These are phyloP conservation scores for Sphagnum tenellum DNA, from an alignment of 225 moss, liverwort and hornwort genomes.

Conservation along the genomic window DNA sequence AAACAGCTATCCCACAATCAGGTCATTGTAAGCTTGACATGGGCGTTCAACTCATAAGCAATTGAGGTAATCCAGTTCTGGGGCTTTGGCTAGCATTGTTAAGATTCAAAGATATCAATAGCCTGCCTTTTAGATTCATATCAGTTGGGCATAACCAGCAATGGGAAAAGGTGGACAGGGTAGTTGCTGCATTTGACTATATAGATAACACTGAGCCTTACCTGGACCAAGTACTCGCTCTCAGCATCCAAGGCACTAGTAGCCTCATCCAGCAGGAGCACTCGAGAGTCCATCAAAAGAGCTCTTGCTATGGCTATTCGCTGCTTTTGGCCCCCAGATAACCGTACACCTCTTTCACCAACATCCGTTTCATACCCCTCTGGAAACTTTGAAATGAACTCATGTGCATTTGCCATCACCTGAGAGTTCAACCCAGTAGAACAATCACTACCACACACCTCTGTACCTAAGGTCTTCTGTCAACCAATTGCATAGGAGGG, in stretches of 20 bases:
- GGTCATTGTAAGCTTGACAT: too few species aligned
- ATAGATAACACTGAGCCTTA: slow-evolving; percentile 3
- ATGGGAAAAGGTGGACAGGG: too few species aligned
- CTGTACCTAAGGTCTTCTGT: too few species aligned
- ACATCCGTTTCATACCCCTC: slow-evolving; percentile 72
- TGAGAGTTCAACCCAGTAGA: slow-evolving; percentile 3
- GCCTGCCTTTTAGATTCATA: neutral
- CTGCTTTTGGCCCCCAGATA: slow-evolving; percentile 94
- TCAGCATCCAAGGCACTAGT: slow-evolving; percentile 92
- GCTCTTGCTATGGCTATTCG: slow-evolving; percentile 88
- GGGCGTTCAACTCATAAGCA: too few species aligned
- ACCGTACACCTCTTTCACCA: slow-evolving; percentile 80
- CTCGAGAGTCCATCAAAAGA: slow-evolving; percentile 74
- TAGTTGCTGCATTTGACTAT: neutral
- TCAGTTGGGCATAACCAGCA: too few species aligned
- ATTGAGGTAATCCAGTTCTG: too few species aligned
- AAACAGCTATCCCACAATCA: too few species aligned
- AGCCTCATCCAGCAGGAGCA: slow-evolving; percentile 82
- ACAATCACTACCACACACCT: too few species aligned
- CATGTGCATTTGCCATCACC: slow-evolving; percentile 88
- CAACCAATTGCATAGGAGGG: too few species aligned
- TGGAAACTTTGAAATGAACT: slow-evolving; percentile 65
- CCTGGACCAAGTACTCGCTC: slow-evolving; percentile 85
- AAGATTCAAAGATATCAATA: neutral
- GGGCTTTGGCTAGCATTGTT: too few species aligned